Conservation (phyloP, 768 basidiomycete genomes). For the Leccinum boreale region DNA sequence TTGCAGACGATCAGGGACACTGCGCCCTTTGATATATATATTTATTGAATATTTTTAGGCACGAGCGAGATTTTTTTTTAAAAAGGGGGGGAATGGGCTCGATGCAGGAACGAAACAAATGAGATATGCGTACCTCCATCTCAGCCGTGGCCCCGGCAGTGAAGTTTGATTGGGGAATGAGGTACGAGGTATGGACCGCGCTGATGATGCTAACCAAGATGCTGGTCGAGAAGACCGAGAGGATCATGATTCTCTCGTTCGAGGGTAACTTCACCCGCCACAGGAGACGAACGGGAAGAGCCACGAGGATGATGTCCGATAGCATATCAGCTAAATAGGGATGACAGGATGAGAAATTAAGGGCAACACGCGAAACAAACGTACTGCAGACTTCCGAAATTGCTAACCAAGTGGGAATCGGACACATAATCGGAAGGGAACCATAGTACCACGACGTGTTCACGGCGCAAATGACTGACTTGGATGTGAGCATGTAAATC, state of each 20-base stretch:
- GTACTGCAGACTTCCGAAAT: constrained; percentile 51
- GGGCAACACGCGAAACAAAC: constrained; percentile 14
- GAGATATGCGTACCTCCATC: constrained; percentile 37
- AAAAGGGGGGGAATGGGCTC: not conserved
- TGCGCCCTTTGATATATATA: constrained; percentile 24
- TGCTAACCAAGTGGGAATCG: constrained; percentile 44
- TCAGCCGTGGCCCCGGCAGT: constrained; percentile 30
- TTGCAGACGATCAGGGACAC: constrained; percentile 42
- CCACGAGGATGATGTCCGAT: constrained; percentile 44
- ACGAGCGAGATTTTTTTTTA: not conserved
- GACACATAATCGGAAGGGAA: constrained; percentile 36
- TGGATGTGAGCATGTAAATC: constrained; percentile 15
- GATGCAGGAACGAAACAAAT: not conserved
- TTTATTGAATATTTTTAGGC: not conserved
- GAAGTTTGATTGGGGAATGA: constrained; percentile 30
- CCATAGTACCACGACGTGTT: constrained; percentile 36
- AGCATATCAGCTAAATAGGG: constrained; percentile 41
- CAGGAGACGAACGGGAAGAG: constrained; percentile 45
- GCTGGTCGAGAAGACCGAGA: constrained; percentile 50
- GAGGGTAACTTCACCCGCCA: constrained; percentile 39
- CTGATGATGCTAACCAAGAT: constrained; percentile 46
- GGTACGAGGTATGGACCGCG: constrained; percentile 40
- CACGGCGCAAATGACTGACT: constrained; percentile 42
- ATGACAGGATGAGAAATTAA: not conserved
- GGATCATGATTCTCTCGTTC: constrained; percentile 39